These are phyloP conservation scores for Antarctomyces pellizariae DNA, from an alignment of 495 filamentous ascomycete species.

Conservation along the genomic window DNA sequence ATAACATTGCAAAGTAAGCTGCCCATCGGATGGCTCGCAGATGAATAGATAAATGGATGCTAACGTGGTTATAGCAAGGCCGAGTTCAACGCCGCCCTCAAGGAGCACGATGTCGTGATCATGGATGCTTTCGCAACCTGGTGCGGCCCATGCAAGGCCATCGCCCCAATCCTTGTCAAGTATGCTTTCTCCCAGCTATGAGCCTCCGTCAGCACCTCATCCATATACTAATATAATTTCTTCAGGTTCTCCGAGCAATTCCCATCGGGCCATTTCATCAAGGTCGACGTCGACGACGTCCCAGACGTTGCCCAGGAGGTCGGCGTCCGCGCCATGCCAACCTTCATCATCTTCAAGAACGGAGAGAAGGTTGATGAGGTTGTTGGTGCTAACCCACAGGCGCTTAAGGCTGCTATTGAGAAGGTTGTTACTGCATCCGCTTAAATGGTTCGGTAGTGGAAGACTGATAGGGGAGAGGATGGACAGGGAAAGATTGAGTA, in stretches of 20 bases:
- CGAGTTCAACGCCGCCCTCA: slow-evolving; percentile 35
- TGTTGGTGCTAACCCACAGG: slow-evolving; percentile 57
- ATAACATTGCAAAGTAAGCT: slow-evolving; percentile 25
- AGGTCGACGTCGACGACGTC: slow-evolving; percentile 79
- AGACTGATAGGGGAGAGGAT: no score
- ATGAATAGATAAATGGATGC: slow-evolving; percentile 3
- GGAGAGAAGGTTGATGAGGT: slow-evolving; percentile 44
- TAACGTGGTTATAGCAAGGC: slow-evolving; percentile 24
- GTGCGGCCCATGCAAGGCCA: slow-evolving; percentile 90
- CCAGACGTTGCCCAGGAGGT: slow-evolving; percentile 55
- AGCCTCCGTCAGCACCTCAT: slow-evolving; percentile 1
- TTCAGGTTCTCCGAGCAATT: slow-evolving; percentile 29
- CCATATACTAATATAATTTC: slow-evolving; percentile 2
- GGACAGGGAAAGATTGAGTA: no score
- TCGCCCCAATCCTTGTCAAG: slow-evolving; percentile 51
- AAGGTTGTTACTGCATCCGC: no score
- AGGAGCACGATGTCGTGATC: slow-evolving; percentile 35
- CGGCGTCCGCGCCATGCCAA: slow-evolving; percentile 85
- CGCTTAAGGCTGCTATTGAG: slow-evolving; percentile 31
- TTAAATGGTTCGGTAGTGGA: no score
- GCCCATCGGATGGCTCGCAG: background rate
- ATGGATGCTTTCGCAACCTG: slow-evolving; percentile 76
- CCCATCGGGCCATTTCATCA: slow-evolving; percentile 47
- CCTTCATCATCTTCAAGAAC: slow-evolving; percentile 67
- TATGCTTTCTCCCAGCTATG: slow-evolving; percentile 16